Evolutionary conservation across 2,329 filamentous ascomycete genomes (phyloP).

Genomic region (Fusarium guadeloupense): DNA sequence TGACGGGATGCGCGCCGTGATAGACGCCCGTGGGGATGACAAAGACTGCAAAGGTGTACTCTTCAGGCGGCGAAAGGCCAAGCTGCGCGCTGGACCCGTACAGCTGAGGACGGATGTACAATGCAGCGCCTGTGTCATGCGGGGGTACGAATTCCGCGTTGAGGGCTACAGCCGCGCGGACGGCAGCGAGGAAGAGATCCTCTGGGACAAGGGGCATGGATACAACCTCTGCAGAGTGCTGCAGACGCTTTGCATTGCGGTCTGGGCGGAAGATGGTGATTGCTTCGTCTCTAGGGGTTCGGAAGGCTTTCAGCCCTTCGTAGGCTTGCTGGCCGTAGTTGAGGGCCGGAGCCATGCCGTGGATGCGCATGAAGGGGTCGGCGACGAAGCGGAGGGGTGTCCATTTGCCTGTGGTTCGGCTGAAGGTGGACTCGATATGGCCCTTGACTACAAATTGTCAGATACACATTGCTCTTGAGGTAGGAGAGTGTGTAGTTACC

Average conservation of each 20-base stretch:
- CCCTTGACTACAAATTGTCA: slow-evolving; percentile 75
- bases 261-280: slow-evolving; percentile 91
- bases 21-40: slow-evolving; percentile 94
- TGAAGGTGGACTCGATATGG: slow-evolving; percentile 90
- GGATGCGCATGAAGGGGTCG: slow-evolving; percentile 86
- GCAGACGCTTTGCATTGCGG: slow-evolving; percentile 85
- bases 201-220: slow-evolving; percentile 84
- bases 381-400: slow-evolving; percentile 78
- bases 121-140: slow-evolving; percentile 84
- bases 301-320: slow-evolving; percentile 98
- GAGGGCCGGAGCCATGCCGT: slow-evolving; percentile 93
- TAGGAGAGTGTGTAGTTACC: slow-evolving; percentile 58
- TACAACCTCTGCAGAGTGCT: slow-evolving; percentile 83
- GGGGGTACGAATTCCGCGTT: slow-evolving; percentile 94
- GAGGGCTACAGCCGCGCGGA: slow-evolving; percentile 81
- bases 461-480: neutral
- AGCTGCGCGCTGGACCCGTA: slow-evolving; percentile 90
- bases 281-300: slow-evolving; percentile 70
- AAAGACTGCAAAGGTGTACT: slow-evolving; percentile 91
- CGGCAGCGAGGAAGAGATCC: slow-evolving; percentile 77
- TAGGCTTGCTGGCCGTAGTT: slow-evolving; percentile 99
- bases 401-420: slow-evolving; percentile 78
- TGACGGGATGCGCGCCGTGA: slow-evolving; percentile 88
- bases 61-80: slow-evolving; percentile 85
- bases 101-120: slow-evolving; percentile 91